Conservation (phyloP, 371 early-diverging fungal genomes). For the Rhizopus sp. region DNA sequence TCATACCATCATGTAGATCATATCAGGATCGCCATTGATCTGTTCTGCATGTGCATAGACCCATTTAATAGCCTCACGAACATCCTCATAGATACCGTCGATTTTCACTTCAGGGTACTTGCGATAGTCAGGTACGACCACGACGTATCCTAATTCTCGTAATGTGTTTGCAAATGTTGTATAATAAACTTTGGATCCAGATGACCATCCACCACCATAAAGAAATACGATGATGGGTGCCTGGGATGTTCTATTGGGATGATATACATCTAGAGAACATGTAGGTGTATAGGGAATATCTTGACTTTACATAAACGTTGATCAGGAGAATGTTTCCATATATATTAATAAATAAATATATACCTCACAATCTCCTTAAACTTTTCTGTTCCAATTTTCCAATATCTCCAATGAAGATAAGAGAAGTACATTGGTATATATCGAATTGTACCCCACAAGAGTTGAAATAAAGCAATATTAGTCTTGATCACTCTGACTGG, state of each 20-base stretch:
- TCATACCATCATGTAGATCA: conserved; percentile 62
- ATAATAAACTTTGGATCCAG: conserved; percentile 63
- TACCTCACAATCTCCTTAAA: conserved; percentile 50
- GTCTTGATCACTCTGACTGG: conserved; percentile 46
- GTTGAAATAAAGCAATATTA: conserved; percentile 30
- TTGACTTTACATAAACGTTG: conserved; percentile 16
- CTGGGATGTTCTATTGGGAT: conserved; percentile 22
- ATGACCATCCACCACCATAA: conserved; percentile 76
- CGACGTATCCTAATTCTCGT: conserved; percentile 66
- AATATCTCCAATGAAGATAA: conserved; percentile 48
- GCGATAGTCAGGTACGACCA: conserved; percentile 75
- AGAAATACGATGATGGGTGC: conserved; percentile 73
- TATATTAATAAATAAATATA: background rate
- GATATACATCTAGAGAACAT: conserved; percentile 43
- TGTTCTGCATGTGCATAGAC: conserved; percentile 46
- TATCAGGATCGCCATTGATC: conserved; percentile 51
- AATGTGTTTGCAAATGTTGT: conserved; percentile 66
- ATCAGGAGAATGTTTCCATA: background rate
- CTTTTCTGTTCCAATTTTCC: conserved; percentile 26
- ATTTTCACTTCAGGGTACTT: conserved; percentile 65
- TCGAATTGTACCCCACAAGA: conserved; percentile 29
- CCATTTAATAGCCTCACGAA: conserved; percentile 68
- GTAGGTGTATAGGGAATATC: conserved; percentile 33
- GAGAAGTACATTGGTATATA: conserved; percentile 40
- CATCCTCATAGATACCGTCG: conserved; percentile 65